Base-by-base conservation (phyloP, 257 asterid species). In the Pogostemon cablin region DNA sequence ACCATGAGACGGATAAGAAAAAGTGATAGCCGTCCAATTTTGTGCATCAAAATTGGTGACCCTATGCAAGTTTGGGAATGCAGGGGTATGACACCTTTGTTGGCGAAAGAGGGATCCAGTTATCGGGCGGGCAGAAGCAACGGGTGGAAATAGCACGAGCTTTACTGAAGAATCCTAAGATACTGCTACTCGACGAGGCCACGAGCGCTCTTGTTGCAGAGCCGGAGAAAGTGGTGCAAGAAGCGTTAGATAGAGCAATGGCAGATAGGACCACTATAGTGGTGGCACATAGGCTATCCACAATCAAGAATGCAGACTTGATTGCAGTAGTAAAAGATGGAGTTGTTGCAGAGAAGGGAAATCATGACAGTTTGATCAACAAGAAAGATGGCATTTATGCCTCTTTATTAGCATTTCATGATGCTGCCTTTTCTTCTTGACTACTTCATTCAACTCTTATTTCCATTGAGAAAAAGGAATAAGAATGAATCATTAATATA, bases 121-220 rank as follows among this genome's bases (percentile, higher is more conserved):
- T 86, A 69, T 86, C 92, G 0, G 91, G 88, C 1, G 88, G 91
- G 17, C 91, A 86, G 3, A 86, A 86, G 48, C 91, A 86, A 5
- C 80, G 91, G 17, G 82, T 86, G 2, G 91, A 88, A 5, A 86
- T 86, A 53, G 88, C 88, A n/a, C 83, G 91, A 17, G 88, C 91
- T 2, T 57, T 83, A 42, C 67, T 86, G 38, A 86, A 86, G 73
- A 69, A 74, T 62, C 91, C 91, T 1, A 80, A 70, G 65, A 78
- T 86, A 11, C 11, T 86, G 68, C 77, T 86, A 9, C 84, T 83
- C 1, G 91, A 86, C 17, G 91, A 86, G 62, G 91, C 91, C 7
- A 86, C 91, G 0, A 86, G 83, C 46, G 92, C 92, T 9, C 82
- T 86, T 10, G 89, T 84, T 39, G 76, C 84, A 0, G 87, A 84